A percentile compares a stretch with the other conserved stretches of the same genome.
These are phyloP conservation scores for Pichia sp. DNA, from an alignment of 1,139 yeast genomes.

Conservation along the genomic window DNA sequence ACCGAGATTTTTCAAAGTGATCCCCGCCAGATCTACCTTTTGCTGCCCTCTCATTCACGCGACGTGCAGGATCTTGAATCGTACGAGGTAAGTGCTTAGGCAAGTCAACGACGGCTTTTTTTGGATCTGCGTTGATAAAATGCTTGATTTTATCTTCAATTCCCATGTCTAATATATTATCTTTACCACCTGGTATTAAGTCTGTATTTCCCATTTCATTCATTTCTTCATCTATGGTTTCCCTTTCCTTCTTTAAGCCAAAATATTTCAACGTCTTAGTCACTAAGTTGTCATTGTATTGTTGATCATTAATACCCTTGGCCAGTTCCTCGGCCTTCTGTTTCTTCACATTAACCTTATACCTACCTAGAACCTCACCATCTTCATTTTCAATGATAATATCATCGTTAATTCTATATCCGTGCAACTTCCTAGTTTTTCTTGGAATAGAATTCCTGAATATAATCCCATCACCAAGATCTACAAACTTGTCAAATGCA, in stretches of 20 bases:
- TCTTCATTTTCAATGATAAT: constrained; percentile 85
- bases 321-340: constrained; percentile 14
- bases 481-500: constrained; percentile 13
- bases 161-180: constrained; percentile 9
- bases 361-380: constrained; percentile 85
- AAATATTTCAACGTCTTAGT: constrained; percentile 19
- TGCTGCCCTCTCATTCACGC: background rate
- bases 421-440: constrained; percentile 33
- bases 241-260: constrained; percentile 17
- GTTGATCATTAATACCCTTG: constrained; percentile 8
- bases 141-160: constrained; percentile 27
- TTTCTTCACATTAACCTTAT: constrained; percentile 49
- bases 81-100: constrained; percentile 7
- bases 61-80: background rate
- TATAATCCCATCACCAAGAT: constrained; percentile 14
- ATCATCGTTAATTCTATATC: constrained; percentile 63
- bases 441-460: constrained; percentile 15
- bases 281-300: constrained; percentile 17
- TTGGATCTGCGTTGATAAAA: constrained; percentile 26
- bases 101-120: constrained; percentile 18
- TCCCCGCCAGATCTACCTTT: background rate
- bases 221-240: constrained; percentile 22
- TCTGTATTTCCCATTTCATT: constrained; percentile 21
- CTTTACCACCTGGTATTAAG: constrained; percentile 23
- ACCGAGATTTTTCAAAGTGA: background rate